Evolutionary conservation across 768 basidiomycete genomes (phyloP).

Genomic region (Suillus spraguei): DNA sequence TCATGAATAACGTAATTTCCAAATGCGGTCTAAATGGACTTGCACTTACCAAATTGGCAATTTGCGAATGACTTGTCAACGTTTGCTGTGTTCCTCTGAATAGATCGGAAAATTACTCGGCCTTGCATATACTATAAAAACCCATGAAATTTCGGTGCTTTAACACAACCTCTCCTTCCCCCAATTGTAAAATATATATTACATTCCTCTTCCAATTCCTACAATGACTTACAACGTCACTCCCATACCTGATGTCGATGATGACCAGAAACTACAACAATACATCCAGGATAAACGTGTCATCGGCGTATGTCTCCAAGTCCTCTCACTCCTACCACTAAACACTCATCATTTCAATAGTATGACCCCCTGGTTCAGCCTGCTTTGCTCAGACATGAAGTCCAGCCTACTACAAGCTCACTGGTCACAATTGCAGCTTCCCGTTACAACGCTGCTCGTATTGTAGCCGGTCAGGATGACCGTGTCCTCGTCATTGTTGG

Average conservation of each 20-base stretch:
- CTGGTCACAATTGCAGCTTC: slow-evolving; percentile 78
- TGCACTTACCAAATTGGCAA: slow-evolving; percentile 2
- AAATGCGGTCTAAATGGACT: background rate
- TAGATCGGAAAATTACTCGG: slow-evolving; percentile 9
- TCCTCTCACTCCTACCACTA: background rate
- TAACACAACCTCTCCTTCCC: too few species aligned
- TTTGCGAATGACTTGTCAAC: slow-evolving; percentile 7
- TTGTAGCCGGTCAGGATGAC: slow-evolving; percentile 84
- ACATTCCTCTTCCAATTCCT: background rate
- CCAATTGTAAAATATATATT: background rate
- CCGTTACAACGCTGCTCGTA: slow-evolving; percentile 75
- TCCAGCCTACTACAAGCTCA: slow-evolving; percentile 65
- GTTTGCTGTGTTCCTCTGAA: slow-evolving; percentile 4
- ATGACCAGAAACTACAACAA: slow-evolving; percentile 61
- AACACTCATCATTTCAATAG: slow-evolving; percentile 40
- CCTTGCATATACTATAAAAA: slow-evolving; percentile 8
- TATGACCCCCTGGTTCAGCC: slow-evolving; percentile 98
- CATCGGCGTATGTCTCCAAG: slow-evolving; percentile 57
- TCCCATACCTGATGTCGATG: slow-evolving; percentile 65
- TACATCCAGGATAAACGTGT: slow-evolving; percentile 85
- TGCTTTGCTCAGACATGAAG: slow-evolving; percentile 85
- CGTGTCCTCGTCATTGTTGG: slow-evolving; percentile 91
- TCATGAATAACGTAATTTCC: background rate
- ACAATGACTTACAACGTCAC: slow-evolving; percentile 46
- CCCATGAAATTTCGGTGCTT: background rate